Conservation (phyloP, 1,139 yeast genomes). For the Zygoascus meyerae region DNA sequence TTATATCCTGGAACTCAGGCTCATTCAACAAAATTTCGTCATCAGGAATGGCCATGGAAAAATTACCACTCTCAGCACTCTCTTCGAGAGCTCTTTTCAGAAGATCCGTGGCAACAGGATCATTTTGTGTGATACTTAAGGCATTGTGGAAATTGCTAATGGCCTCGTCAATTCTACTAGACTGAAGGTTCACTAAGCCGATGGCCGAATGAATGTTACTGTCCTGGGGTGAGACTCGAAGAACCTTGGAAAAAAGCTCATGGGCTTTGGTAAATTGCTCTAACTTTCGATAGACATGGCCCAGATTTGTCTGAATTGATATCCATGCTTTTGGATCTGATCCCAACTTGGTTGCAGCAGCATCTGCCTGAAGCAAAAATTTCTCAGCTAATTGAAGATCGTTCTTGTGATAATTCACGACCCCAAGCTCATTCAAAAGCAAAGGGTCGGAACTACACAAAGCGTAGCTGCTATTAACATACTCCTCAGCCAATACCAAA, state of each 20-base stretch:
- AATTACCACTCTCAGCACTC: constrained; percentile 35
- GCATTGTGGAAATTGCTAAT: constrained; percentile 77
- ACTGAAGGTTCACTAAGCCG: constrained; percentile 72
- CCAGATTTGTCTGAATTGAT: constrained; percentile 82
- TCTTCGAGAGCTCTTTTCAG: constrained; percentile 74
- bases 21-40: constrained; percentile 17
- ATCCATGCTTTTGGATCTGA: constrained; percentile 82
- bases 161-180: constrained; percentile 60
- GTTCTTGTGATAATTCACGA: constrained; percentile 71
- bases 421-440: constrained; percentile 86
- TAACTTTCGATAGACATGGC: constrained; percentile 78
- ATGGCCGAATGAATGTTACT: constrained; percentile 75
- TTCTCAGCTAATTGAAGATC: constrained; percentile 65
- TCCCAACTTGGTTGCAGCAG: constrained; percentile 61
- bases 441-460: constrained; percentile 84
- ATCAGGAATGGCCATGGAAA: constrained; percentile 8
- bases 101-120: constrained; percentile 78
- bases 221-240: constrained; percentile 64
- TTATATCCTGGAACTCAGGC: constrained; percentile 13
- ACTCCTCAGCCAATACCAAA: constrained; percentile 77
- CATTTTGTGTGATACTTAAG: constrained; percentile 70
- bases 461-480: constrained; percentile 65
- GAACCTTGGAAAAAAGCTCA: constrained; percentile 68
- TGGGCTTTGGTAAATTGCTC: constrained; percentile 60
- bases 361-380: constrained; percentile 65